Base-by-base conservation (phyloP, 169 alveolate species). In the Besnoitia besnoiti region DNA sequence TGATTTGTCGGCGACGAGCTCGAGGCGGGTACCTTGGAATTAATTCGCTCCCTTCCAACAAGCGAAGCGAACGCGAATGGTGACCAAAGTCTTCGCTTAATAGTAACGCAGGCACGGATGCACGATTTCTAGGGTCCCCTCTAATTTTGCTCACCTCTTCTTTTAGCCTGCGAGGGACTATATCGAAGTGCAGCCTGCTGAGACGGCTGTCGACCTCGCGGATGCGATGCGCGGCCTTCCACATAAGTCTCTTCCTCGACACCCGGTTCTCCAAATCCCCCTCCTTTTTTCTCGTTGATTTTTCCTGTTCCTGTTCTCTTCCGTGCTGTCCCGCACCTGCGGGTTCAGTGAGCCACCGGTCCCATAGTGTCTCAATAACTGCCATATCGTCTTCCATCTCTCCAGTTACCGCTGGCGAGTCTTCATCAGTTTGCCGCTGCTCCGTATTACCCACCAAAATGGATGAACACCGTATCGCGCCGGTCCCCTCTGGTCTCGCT, bases 151-250 rank as follows among this genome's bases (percentile, higher is more conserved):
- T 42, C 40, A 77, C 87, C 87, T 10, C 30, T 42, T 77, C 87
- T 10, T 37, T 39, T 39, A 77, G 10, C 24, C 33, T 5, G 10
- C 59, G 49, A 8, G 59, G 61, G 2, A 40, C 87, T 30, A 16
- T 16, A 24, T 40, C 87, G 49, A 37, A 37, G 14, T 35, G 55
- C 61, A 77, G 87, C 87, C 47, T 37, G 61, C 61, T 30, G 1
- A 77, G 59, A 24, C 59, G 87, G 87, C 87, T 16, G 87, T 77
- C 87, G 59, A 77, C 87, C 5, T 24, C 5, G 61, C 35, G 87
- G 59, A 77, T 77, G 61, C 87, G 87, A 19, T 39, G 55, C 12
- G 87, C 87, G 7, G 87, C 87, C 14, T 77, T 37, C 87, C 87
- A 77, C 50, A 77, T 77, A 55, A 16, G n/a, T 35, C 82, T 8